Evolutionary conservation across 352 stramenopile genomes (phyloP).

Genomic region (Ochromonadaceae sp.): DNA sequence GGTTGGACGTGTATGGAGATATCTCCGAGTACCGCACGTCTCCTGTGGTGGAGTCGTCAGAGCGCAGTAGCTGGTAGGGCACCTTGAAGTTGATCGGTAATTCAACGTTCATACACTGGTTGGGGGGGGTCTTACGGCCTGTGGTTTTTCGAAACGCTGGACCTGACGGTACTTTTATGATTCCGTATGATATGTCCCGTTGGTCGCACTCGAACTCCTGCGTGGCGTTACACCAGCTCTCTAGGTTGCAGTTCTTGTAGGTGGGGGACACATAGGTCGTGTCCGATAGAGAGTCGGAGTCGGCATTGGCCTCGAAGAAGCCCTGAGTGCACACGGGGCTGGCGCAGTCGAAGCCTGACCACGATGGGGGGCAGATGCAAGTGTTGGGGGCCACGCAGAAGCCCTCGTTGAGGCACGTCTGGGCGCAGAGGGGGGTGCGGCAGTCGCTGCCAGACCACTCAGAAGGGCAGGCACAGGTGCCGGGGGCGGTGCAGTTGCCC

Average conservation of each 20-base stretch:
- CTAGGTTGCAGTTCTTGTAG: slow-evolving; percentile 72
- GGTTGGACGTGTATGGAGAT: slow-evolving; percentile 4
- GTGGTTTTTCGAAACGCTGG: slow-evolving; percentile 13
- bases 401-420: slow-evolving; percentile 67
- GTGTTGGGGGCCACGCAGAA: slow-evolving; percentile 77
- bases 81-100: background rate
- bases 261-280: slow-evolving; percentile 30
- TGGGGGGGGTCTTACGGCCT: slow-evolving; percentile 17
- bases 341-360: slow-evolving; percentile 72
- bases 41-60: slow-evolving; percentile 43
- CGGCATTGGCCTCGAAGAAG: slow-evolving; percentile 63
- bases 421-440: slow-evolving; percentile 65
- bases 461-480: slow-evolving; percentile 63
- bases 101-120: slow-evolving; percentile 17
- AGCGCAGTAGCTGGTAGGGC: slow-evolving; percentile 22
- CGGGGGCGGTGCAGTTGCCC: slow-evolving; percentile 76
- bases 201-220: slow-evolving; percentile 77
- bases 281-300: slow-evolving; percentile 14
- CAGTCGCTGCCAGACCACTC: slow-evolving; percentile 77
- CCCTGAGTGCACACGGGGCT: slow-evolving; percentile 48
- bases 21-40: slow-evolving; percentile 58
- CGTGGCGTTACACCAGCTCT: slow-evolving; percentile 70
- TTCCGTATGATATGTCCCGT: slow-evolving; percentile 30
- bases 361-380: slow-evolving; percentile 75
- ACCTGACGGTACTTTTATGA: slow-evolving; percentile 18